Base-by-base conservation (phyloP, 345 rosid species). In the Pugionium cornutum region DNA sequence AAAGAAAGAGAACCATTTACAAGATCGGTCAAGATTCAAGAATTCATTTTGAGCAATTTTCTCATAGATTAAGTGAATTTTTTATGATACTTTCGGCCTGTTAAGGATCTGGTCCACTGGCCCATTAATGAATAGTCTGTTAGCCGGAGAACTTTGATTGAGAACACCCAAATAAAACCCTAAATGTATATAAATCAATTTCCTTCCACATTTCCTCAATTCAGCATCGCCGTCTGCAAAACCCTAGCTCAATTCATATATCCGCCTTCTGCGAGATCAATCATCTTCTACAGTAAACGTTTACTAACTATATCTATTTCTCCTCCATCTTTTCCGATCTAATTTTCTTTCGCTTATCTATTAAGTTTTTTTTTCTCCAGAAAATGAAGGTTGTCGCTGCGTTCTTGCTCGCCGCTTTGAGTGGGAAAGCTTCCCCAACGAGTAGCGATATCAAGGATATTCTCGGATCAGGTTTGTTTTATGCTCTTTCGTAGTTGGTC, bases 311-410 rank as follows among this genome's bases (percentile, higher is more conserved):
- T 62, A 42, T 51, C 39, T 1, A 7, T 30, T 3, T 30, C 28
- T 39, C 2, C 0, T n/a, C 6, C 25, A 26, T 42, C 52, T 33
- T 46, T 11, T 48, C 10, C 37, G 9, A n/a, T 62, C 18, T 1
- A 2, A 1, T 2, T 7, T 59, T 25, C 3, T 9, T 27, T 29
- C 7, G 2, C 67, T 29, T 6, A 60, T 28, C 7, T 6, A 2
- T 46, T 44, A 26, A 10, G 4, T 4, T 9, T 68, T 6, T 30
- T 1, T n/a, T 3, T 11, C 1, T 70, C 2, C 62, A 73, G 72
- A 59, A 70, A 65, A 89, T 89, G 94, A 89, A 89, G 89, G 80
- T 89, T 50, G 68, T 87, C 32, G 96, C 91, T 4, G 89, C 91
- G 4, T 89, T 76, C 30, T 78, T 87, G 75, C 90, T 89, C 48